Percentiles rank a stretch among this genome's conserved stretches.
Evolutionary conservation across 73 alveolate genomes (phyloP).

Genomic region (Symbiodinium pilosum): DNA sequence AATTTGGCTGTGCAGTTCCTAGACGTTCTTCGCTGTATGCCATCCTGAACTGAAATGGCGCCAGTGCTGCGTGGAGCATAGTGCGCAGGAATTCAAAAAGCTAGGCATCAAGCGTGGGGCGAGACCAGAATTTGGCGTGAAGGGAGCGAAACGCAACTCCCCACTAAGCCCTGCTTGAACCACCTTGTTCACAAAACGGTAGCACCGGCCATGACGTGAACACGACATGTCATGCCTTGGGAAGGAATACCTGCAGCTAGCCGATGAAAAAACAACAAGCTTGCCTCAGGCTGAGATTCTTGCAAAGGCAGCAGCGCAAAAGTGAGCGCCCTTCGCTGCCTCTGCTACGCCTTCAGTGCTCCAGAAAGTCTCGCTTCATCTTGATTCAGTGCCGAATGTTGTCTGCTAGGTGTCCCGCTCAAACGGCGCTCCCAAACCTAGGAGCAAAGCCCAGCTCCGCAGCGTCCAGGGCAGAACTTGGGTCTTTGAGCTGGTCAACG

Average conservation of each 20-base stretch:
- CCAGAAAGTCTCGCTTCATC: no score
- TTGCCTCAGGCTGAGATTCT: neutral
- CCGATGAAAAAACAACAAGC: no score
- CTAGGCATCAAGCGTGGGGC: no score
- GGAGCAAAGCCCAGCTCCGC: neutral
- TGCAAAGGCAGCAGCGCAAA: constrained; percentile 33
- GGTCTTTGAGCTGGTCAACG: no score
- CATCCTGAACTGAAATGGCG: neutral
- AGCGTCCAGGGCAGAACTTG: no score
- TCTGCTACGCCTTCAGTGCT: constrained; percentile 38
- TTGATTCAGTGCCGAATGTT: no score
- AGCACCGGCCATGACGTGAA: no score
- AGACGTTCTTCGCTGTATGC: constrained; percentile 24
- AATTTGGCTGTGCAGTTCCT: constrained; percentile 32
- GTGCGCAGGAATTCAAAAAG: no score
- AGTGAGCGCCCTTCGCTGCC: constrained; percentile 69
- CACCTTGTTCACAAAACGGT: neutral
- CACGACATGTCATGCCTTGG: no score
- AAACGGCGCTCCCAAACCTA: constrained; percentile 1
- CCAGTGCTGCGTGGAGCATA: no score
- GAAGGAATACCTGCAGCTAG: no score
- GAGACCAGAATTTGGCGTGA: neutral
- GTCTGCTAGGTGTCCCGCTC: no score
- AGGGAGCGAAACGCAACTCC: constrained; percentile 30
- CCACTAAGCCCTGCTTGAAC: neutral